A percentile compares a stretch with the other conserved stretches of the same genome.
These are phyloP conservation scores for Thermothielavioides terrestris DNA, from an alignment of 495 filamentous ascomycete species.

Conservation along the genomic window DNA sequence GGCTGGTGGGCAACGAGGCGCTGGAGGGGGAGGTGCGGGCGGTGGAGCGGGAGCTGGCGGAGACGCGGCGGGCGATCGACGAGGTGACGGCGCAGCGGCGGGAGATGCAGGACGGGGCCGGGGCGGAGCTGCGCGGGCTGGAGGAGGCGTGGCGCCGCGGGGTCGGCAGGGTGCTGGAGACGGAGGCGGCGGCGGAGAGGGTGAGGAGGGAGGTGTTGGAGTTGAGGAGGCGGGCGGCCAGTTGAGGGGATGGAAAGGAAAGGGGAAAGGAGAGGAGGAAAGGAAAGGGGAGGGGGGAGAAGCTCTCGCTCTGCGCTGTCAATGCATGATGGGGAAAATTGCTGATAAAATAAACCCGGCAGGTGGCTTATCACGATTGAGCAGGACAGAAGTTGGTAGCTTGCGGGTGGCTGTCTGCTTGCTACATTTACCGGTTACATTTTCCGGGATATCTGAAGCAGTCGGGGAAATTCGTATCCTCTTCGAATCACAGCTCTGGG, in stretches of 20 bases:
- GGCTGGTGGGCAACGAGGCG: constrained; percentile 76
- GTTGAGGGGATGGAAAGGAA: neutral
- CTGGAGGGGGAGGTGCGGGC: constrained; percentile 60
- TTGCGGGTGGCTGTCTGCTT: too few relatives aligned
- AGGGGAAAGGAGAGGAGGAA: neutral
- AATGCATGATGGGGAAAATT: neutral
- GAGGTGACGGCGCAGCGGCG: constrained; percentile 61
- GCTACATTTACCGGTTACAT: too few relatives aligned
- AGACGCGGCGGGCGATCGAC: constrained; percentile 55
- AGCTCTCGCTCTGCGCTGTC: too few relatives aligned
- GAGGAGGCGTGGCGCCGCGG: constrained; percentile 69
- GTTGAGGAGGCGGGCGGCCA: constrained; percentile 16
- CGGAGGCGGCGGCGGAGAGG: constrained; percentile 64
- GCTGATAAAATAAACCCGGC: neutral
- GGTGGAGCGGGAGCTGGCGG: constrained; percentile 72
- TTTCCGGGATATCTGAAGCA: too few relatives aligned
- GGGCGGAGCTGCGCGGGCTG: constrained; percentile 56
- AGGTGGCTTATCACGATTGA: neutral
- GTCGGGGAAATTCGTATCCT: too few relatives aligned
- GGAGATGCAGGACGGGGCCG: constrained; percentile 56
- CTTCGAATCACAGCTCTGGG: constrained; percentile 9
- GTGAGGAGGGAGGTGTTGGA: constrained; percentile 43
- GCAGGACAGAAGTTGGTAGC: neutral
- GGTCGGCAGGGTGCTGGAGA: constrained; percentile 62
- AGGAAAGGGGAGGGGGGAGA: neutral